These are phyloP conservation scores for Cutaneotrichosporon cavernicola DNA, from an alignment of 1,284 basidiomycete genomes.

Conservation along the genomic window DNA sequence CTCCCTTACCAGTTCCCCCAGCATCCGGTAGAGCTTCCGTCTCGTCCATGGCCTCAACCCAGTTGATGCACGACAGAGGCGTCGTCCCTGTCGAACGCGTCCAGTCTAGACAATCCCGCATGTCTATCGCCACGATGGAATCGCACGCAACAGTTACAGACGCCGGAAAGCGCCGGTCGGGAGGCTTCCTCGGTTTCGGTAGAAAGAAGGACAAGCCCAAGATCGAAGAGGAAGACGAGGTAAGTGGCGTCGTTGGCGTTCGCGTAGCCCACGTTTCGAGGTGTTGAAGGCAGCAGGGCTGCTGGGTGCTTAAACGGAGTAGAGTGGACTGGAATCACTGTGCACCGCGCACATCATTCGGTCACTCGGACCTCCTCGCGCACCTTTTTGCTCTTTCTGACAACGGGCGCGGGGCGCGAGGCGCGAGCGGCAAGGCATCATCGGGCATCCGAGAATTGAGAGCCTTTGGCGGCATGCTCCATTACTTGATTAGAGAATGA, in stretches of 20 bases:
- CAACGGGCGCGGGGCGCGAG: background rate
- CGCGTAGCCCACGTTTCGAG: background rate
- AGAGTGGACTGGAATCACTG: background rate
- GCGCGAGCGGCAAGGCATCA: background rate
- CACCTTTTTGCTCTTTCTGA: background rate
- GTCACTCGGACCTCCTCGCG: background rate
- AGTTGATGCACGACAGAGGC: conserved; percentile 8
- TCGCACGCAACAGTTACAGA: conserved; percentile 17
- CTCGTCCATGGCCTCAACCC: conserved; percentile 17
- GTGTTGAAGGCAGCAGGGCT: background rate
- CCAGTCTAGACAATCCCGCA: conserved; percentile 14
- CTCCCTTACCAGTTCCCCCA: conserved; percentile 5
- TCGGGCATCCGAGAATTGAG: background rate
- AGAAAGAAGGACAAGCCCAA: conserved; percentile 27
- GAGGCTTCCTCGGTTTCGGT: conserved; percentile 23
- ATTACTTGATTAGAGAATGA: no score
- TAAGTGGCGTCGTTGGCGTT: conserved; percentile 1
- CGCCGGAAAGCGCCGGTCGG: conserved; percentile 22
- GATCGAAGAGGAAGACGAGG: conserved; percentile 10
- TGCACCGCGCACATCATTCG: background rate
- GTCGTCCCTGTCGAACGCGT: conserved; percentile 12
- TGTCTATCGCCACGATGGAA: conserved; percentile 16
- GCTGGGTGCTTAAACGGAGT: background rate
- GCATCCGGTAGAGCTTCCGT: conserved; percentile 14
- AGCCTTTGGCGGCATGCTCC: background rate